Evolutionary conservation across 75 land plant species (phyloP), one percentile per base, ranked within the genome.

Genomic region (Isoetes taiwanensis): DNA sequence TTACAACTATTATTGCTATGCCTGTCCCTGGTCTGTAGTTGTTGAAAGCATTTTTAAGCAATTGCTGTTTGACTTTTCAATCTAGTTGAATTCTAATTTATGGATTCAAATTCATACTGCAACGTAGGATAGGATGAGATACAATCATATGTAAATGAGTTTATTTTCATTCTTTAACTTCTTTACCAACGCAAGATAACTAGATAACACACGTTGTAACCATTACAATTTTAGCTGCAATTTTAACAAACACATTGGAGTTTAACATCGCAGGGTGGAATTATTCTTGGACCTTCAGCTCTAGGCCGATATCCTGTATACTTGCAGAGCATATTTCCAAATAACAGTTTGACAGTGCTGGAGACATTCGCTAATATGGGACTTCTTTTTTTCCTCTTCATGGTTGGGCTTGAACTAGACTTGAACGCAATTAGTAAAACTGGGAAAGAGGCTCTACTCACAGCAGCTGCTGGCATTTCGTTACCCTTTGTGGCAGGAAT

Each of bases 381-480:
- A 0, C 87, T 86, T 16, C 37, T 86, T 12, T 86, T 83, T 62
- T 88, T 88, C 64, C 72, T 88, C 25, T 88, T 88, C 65, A 66
- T 88, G 30, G 85, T 78, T 17, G 95, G 95, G 19, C 60, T 88
- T 19, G 95, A 88, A 62, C 66, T 88, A 11, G 82, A 88, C 57
- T 56, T 61, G 14, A 30, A 41, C 0, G 73, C 76, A 5, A 39
- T 86, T 4, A 57, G 69, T 14, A 67, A 19, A 6, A 66, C 64
- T 34, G 78, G 81, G 20, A 54, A 43, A 5, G 68, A 71, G 23
- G 78, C 81, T 2, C 11, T 63, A 28, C 23, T 61, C 30, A 74
- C 74, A 50, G 77, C 81, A 20, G 69, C 69, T 16, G 81, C 78
- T 9, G 81, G 81, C 5, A 78, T 78, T 30, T 41, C 67, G 16